These are phyloP conservation scores for Phytophthora fragariaefolia DNA, from an alignment of 352 stramenopile species.

Conservation along the genomic window DNA sequence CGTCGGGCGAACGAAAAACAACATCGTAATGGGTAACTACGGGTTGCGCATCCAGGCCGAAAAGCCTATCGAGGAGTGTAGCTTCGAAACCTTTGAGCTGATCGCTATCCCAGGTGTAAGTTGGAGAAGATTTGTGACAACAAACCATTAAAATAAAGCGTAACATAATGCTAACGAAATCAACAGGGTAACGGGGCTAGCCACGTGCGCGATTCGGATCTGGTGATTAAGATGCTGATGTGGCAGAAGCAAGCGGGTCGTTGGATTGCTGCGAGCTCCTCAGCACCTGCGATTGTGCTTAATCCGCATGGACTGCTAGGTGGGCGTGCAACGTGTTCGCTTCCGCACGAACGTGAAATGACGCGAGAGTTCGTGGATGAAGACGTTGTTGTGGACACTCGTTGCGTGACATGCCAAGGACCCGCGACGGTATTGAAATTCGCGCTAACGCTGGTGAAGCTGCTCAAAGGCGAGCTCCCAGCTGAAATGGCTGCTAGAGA, in stretches of 20 bases:
- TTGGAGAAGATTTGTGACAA: too few species aligned
- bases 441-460: constrained; percentile 56
- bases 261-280: constrained; percentile 63
- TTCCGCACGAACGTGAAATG: constrained; percentile 50
- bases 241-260: constrained; percentile 55
- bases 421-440: constrained; percentile 58
- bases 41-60: constrained; percentile 68
- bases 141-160: too few species aligned
- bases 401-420: constrained; percentile 71
- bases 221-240: constrained; percentile 70
- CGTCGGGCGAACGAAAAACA: constrained; percentile 59
- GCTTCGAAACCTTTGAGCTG: constrained; percentile 66
- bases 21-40: constrained; percentile 69
- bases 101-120: constrained; percentile 76
- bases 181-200: constrained; percentile 51
- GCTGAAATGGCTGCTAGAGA: constrained; percentile 49
- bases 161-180: background rate
- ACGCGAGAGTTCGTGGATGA: constrained; percentile 52
- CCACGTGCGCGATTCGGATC: constrained; percentile 58
- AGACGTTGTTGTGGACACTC: constrained; percentile 62
- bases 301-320: constrained; percentile 51
- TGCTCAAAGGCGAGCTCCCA: constrained; percentile 55
- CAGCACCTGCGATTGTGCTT: constrained; percentile 55
- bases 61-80: constrained; percentile 72
- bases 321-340: constrained; percentile 60